Evolutionary conservation across 225 moss, liverwort and hornwort genomes (phyloP).

Genomic region (Takakia lepidozioides): DNA sequence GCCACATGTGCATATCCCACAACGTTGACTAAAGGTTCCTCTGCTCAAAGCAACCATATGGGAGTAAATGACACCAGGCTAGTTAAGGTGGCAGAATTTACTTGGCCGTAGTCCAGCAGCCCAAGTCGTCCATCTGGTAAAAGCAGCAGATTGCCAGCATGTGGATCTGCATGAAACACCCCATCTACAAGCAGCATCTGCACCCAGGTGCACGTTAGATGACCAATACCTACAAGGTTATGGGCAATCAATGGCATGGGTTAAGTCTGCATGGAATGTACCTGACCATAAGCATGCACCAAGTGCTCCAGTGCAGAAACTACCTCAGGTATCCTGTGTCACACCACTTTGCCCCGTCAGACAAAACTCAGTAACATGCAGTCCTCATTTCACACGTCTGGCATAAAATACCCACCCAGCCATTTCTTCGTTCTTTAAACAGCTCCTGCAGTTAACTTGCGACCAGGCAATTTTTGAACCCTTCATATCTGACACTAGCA

Average conservation of each 20-base stretch:
- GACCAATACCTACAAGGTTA: too few species aligned
- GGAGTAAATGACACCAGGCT: too few species aligned
- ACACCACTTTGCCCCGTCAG: background rate
- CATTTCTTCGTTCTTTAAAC: too few species aligned
- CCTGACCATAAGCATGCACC: constrained; percentile 86
- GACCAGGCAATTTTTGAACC: too few species aligned
- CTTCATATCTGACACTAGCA: too few species aligned
- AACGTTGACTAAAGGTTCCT: too few species aligned
- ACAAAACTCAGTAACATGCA: too few species aligned
- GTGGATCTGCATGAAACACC: constrained; percentile 97
- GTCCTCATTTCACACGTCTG: too few species aligned
- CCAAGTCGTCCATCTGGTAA: constrained; percentile 87
- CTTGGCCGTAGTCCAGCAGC: constrained; percentile 95
- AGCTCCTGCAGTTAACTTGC: too few species aligned
- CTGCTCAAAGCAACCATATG: too few species aligned
- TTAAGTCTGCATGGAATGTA: constrained; percentile 9
- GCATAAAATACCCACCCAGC: too few species aligned
- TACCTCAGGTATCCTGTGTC: constrained; percentile 77
- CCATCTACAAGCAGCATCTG: constrained; percentile 98
- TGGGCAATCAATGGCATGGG: too few species aligned
- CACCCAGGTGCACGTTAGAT: background rate
- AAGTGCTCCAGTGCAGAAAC: constrained; percentile 55
- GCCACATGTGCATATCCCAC: background rate
- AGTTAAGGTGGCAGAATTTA: constrained; percentile 7
- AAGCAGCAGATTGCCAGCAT: constrained; percentile 89